Conservation (phyloP, 208 protist genomes). For the Acanthamoeba divionensis region DNA sequence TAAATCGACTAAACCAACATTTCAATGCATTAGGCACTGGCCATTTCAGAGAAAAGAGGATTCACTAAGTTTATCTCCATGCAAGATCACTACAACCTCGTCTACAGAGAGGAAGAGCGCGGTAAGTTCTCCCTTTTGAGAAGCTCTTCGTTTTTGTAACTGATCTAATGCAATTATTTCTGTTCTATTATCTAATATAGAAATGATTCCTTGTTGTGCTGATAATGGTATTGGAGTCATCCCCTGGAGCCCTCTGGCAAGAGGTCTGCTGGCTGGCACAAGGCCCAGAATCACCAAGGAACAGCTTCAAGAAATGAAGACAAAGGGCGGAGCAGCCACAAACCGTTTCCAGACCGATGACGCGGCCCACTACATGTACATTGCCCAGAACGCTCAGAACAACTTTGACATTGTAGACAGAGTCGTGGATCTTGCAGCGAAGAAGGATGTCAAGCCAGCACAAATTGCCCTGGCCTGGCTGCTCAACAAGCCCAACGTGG, state of each 20-base stretch:
- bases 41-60: not conserved
- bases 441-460: slow-evolving; percentile 3
- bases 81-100: slow-evolving; percentile 50
- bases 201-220: slow-evolving; percentile 10
- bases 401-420: slow-evolving; percentile 32
- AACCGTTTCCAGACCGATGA: not conserved
- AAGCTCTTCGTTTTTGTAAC: not conserved
- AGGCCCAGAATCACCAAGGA: not conserved
- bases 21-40: not conserved
- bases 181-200: not conserved
- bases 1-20: not conserved
- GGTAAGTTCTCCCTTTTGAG: not conserved
- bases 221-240: slow-evolving; percentile 41
- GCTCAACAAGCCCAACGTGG: slow-evolving; percentile 15
- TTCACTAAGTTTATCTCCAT: slow-evolving; percentile 43
- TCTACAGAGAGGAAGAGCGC: slow-evolving; percentile 34
- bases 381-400: not conserved
- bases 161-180: not conserved
- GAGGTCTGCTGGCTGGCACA: not conserved
- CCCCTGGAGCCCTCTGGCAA: slow-evolving; percentile 32
- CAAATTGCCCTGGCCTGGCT: slow-evolving; percentile 21
- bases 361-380: slow-evolving; percentile 9
- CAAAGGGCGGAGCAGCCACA: not conserved
- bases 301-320: not conserved
- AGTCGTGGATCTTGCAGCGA: not conserved